Base-by-base conservation (phyloP, 192 early-diverging fungal species). In the Spizellomyces sp. region DNA sequence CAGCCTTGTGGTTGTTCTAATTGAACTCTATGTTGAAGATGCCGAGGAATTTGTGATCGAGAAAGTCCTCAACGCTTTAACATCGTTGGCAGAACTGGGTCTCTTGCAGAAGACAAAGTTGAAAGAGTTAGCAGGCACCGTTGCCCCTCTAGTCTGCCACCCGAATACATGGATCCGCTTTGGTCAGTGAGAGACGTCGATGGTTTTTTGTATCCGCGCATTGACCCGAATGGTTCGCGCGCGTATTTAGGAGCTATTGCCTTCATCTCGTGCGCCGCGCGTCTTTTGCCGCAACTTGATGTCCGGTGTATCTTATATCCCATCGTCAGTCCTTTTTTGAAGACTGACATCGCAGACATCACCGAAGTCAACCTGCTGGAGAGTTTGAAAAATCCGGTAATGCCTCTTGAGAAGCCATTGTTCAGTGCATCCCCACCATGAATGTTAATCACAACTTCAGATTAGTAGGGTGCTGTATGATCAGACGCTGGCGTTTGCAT, bases 31-130 rank as follows among this genome's bases (percentile, higher is more conserved):
- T 7, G 2, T 73, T 36, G 27, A 36, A 90, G 96, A 98, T 73
- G 80, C 89, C 8, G 92, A 98, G 58, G 94, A 93, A 66, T 95
- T 93, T 84, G 96, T 98, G 6, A 91, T 95, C 1, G 92, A 93
- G 59, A 95, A 92, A 58, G 95, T 94, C 2, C 76, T 99, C 10
- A 91, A 88, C 63, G 87, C 94, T 0, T 79, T 99, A 17, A 88
- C 92, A 9, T 87, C 87, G 45, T 82, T 99, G 8, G 84, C 86
- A 21, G 90, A 93, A 54, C 79, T 93, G 0, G 90, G 92, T 10
- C 67, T 96, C 48, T 87, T 96, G 66, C 79, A 88, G 57, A 92
- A 92, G 64, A 80, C 85, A 75, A 89, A 87, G 48, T 55, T 93
- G 6, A 91, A 91, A 86, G 92, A 94, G 66, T 75, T 95, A 5